Conservation (phyloP, 148 eudicot species). For the Chenopodium suecicum region DNA sequence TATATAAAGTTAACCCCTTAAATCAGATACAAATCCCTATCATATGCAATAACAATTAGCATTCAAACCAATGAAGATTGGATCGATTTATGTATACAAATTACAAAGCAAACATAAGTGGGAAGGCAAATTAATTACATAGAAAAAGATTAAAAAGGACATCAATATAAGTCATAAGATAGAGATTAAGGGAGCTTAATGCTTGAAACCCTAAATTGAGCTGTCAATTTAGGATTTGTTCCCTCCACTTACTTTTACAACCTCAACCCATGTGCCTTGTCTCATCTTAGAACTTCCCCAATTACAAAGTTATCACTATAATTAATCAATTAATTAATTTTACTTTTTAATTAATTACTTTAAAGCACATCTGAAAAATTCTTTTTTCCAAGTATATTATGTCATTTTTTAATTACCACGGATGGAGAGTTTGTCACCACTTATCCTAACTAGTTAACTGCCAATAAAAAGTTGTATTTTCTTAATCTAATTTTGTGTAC, state of each 20-base stretch:
- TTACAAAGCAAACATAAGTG: background rate
- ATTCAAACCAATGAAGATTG: too few relatives aligned
- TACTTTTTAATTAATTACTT: background rate
- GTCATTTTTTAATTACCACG: conserved; percentile 12
- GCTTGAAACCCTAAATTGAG: conserved; percentile 14
- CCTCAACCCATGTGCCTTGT: conserved; percentile 34
- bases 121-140: background rate
- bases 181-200: background rate
- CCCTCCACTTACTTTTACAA: conserved; percentile 12
- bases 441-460: conserved; percentile 19
- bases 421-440: background rate
- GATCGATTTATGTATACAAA: background rate
- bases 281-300: conserved; percentile 28
- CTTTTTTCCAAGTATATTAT: conserved; percentile 15
- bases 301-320: background rate
- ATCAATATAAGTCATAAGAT: background rate
- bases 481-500: background rate
- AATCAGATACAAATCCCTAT: too few relatives aligned
- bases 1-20: too few relatives aligned
- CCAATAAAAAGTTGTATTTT: conserved; percentile 1
- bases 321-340: background rate
- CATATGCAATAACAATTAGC: too few relatives aligned
- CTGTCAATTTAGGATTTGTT: conserved; percentile 21
- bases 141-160: conserved; percentile 9
- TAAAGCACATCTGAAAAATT: conserved; percentile 13